Evolutionary conservation across 1,139 yeast genomes (phyloP).

Genomic region (Pneumocystis oryctolagi): DNA sequence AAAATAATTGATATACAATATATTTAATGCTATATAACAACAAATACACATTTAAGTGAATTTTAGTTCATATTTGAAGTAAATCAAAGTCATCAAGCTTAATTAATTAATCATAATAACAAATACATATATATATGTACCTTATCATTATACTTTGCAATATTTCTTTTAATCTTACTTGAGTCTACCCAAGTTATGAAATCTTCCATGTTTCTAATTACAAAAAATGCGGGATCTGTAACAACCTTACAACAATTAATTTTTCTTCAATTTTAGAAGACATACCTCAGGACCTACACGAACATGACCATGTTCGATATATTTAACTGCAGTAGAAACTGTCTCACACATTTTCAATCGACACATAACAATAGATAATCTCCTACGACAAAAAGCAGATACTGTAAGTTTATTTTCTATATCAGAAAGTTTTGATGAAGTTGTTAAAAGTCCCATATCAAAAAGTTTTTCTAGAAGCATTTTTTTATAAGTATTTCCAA

Average conservation of each 20-base stretch:
- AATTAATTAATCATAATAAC: background rate
- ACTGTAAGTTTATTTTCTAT: constrained; percentile 84
- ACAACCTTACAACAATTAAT: constrained; percentile 31
- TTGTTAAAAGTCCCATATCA: constrained; percentile 71
- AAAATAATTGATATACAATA: background rate
- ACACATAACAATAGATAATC: constrained; percentile 92
- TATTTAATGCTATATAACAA: background rate
- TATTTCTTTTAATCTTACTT: constrained; percentile 80
- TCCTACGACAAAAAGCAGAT: constrained; percentile 76
- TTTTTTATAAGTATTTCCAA: constrained; percentile 75
- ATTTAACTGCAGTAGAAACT: constrained; percentile 74
- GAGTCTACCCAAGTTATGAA: constrained; percentile 94
- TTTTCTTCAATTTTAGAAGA: background rate
- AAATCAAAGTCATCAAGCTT: constrained; percentile 29
- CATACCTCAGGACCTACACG: constrained; percentile 74
- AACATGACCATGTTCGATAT: constrained; percentile 93
- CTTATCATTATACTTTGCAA: constrained; percentile 69
- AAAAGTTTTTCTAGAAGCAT: constrained; percentile 71
- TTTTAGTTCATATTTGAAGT: constrained; percentile 15
- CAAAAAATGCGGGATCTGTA: constrained; percentile 89
- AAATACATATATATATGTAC: constrained; percentile 13
- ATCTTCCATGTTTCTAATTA: constrained; percentile 81
- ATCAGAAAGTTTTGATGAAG: constrained; percentile 82
- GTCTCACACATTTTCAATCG: constrained; percentile 88
- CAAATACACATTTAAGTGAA: background rate